These are phyloP conservation scores for Aphanomyces euteiches DNA, from an alignment of 352 stramenopile genomes.

Conservation along the genomic window DNA sequence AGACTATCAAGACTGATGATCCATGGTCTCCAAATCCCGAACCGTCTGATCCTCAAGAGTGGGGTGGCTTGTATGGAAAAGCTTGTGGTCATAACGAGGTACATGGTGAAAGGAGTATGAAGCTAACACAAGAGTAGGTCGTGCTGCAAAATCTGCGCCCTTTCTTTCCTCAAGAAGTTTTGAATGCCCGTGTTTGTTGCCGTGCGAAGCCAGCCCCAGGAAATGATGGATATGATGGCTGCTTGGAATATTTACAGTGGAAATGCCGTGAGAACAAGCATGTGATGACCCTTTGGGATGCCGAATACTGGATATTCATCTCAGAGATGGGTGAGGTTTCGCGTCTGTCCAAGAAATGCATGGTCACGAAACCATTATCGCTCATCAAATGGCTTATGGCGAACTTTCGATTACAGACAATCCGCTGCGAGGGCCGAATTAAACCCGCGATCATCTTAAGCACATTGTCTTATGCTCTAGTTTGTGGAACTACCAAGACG, in stretches of 20 bases:
- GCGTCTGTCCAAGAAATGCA: slow-evolving; percentile 51
- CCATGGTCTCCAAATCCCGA: slow-evolving; percentile 71
- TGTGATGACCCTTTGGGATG: slow-evolving; percentile 83
- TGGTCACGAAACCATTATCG: slow-evolving; percentile 13
- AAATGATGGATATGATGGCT: slow-evolving; percentile 87
- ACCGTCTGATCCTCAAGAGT: slow-evolving; percentile 59
- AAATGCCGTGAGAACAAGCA: slow-evolving; percentile 41
- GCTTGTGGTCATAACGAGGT: slow-evolving; percentile 86
- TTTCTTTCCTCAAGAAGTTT: slow-evolving; percentile 83
- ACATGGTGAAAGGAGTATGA: not conserved
- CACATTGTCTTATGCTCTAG: not conserved
- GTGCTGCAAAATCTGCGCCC: slow-evolving; percentile 79
- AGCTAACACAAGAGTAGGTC: slow-evolving; percentile 32
- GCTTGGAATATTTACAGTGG: slow-evolving; percentile 79
- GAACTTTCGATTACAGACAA: slow-evolving; percentile 20
- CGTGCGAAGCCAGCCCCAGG: slow-evolving; percentile 69
- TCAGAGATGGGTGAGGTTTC: slow-evolving; percentile 43
- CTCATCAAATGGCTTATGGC: slow-evolving; percentile 14
- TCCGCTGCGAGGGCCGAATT: slow-evolving; percentile 18
- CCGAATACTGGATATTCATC: slow-evolving; percentile 73
- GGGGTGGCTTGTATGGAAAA: slow-evolving; percentile 83
- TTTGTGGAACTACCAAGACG: slow-evolving; percentile 9
- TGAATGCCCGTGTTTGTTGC: slow-evolving; percentile 86
- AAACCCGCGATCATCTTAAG: not conserved
- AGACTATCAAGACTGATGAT: slow-evolving; percentile 32